Conservation (phyloP, 2,329 filamentous ascomycete species). For the Hypomyces perniciosus region DNA sequence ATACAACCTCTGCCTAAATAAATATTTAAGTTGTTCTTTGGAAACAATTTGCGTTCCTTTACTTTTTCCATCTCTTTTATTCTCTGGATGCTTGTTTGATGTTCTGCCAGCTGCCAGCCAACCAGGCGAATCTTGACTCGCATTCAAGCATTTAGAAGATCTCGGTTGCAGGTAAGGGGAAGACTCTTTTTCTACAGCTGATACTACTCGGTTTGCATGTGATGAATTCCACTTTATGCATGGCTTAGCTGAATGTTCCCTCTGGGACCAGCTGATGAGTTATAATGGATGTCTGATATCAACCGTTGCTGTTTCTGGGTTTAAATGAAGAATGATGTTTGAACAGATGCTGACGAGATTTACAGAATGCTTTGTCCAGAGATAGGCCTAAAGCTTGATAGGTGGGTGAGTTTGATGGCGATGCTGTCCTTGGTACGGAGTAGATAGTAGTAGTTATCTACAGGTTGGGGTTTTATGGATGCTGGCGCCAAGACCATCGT, state of each 20-base stretch:
- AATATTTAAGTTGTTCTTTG: too few species aligned
- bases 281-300: conserved; percentile 27
- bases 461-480: too few species aligned
- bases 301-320: background rate
- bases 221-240: conserved; percentile 27
- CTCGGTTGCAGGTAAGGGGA: background rate
- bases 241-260: conserved; percentile 29
- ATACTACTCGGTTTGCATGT: conserved; percentile 9
- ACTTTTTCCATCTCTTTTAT: background rate
- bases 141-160: too few species aligned
- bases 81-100: background rate
- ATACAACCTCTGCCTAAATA: background rate
- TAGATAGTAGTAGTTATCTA: too few species aligned
- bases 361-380: background rate
- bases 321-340: background rate
- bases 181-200: too few species aligned
- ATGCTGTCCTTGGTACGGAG: too few species aligned
- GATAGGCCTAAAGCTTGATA: too few species aligned
- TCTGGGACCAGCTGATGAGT: conserved; percentile 17
- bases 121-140: too few species aligned
- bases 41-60: background rate
- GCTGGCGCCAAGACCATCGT: too few species aligned
- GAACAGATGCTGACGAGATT: background rate
- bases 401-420: too few species aligned
- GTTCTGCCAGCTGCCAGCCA: too few species aligned